Conservation (phyloP, 2,329 filamentous ascomycete species). For the Teratosphaeria epicoccoides region DNA sequence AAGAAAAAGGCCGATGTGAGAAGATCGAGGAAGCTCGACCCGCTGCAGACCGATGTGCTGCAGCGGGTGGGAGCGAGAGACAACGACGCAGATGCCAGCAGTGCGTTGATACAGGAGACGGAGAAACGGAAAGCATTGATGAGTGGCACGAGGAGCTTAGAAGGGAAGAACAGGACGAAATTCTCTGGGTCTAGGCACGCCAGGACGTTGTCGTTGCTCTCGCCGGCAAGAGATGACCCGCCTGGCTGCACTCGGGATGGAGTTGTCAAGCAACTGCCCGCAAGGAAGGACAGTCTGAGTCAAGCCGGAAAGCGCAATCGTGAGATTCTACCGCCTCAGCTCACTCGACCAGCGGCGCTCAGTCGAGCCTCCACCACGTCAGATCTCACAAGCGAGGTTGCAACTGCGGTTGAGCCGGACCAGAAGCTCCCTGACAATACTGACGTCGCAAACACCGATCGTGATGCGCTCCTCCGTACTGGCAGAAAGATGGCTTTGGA, state of each 20-base stretch:
- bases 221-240: slow-evolving; percentile 37
- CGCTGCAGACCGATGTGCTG: slow-evolving; percentile 31
- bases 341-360: slow-evolving; percentile 1
- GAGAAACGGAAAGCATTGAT: slow-evolving; percentile 64
- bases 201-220: slow-evolving; percentile 69
- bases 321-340: background rate
- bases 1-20: slow-evolving; percentile 62
- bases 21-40: slow-evolving; percentile 40
- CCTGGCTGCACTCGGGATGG: background rate
- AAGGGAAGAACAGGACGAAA: slow-evolving; percentile 38
- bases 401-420: slow-evolving; percentile 24
- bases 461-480: slow-evolving; percentile 44
- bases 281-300: slow-evolving; percentile 17
- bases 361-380: slow-evolving; percentile 12
- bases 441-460: slow-evolving; percentile 33
- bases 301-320: slow-evolving; percentile 1
- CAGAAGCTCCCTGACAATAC: slow-evolving; percentile 11
- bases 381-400: slow-evolving; percentile 15
- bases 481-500: slow-evolving; percentile 78
- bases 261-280: slow-evolving; percentile 5
- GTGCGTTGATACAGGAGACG: slow-evolving; percentile 47
- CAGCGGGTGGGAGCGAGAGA: slow-evolving; percentile 30
- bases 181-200: slow-evolving; percentile 55
- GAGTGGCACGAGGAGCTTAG: slow-evolving; percentile 31
- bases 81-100: slow-evolving; percentile 37